A percentile compares a stretch with the other conserved stretches of the same genome.
phyloP scores from a whole-genome alignment of 768 basidiomycete genomes.

The Pleurotus platypus region DNA sequence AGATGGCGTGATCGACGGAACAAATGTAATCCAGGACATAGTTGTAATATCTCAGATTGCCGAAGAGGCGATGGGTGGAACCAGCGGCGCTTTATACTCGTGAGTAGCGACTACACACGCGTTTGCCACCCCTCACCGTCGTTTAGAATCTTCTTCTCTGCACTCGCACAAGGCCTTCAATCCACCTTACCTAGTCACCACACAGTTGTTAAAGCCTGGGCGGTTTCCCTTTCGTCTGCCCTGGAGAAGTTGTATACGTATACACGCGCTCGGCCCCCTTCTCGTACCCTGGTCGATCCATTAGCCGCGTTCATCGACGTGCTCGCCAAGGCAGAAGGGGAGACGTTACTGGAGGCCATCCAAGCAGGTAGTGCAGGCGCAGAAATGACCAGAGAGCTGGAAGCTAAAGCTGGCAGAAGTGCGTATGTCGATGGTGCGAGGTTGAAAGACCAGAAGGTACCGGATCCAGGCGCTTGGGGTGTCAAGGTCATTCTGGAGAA shows the following conservation, averaged over 20 bases:
- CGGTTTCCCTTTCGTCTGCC: slow-evolving; percentile 51
- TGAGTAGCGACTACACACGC: slow-evolving; percentile 32
- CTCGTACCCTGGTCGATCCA: slow-evolving; percentile 91
- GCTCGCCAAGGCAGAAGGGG: slow-evolving; percentile 29
- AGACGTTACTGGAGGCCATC: slow-evolving; percentile 49
- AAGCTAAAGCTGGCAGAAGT: slow-evolving; percentile 85
- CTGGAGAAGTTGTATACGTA: slow-evolving; percentile 69
- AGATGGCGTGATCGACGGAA: slow-evolving; percentile 53
- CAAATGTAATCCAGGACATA: slow-evolving; percentile 61
- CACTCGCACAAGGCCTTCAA: slow-evolving; percentile 71
- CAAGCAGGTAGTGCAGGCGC: slow-evolving; percentile 62
- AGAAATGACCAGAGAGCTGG: slow-evolving; percentile 67
- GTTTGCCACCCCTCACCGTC: neutral
- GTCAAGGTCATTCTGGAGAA: slow-evolving; percentile 59
- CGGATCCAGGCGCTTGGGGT: slow-evolving; percentile 94
- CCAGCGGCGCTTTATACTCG: slow-evolving; percentile 90
- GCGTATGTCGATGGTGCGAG: slow-evolving; percentile 77
- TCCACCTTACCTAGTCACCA: slow-evolving; percentile 17
- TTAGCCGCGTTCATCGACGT: slow-evolving; percentile 65
- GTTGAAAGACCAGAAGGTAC: slow-evolving; percentile 55
- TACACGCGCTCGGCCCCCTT: slow-evolving; percentile 86
- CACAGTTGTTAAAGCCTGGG: slow-evolving; percentile 43
- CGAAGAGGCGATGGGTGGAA: slow-evolving; percentile 88
- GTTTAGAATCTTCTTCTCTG: slow-evolving; percentile 87
- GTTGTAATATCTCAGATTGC: slow-evolving; percentile 69